phyloP scores from a whole-genome alignment of 2,329 filamentous ascomycete species.

The Aureobasidium sp. region DNA sequence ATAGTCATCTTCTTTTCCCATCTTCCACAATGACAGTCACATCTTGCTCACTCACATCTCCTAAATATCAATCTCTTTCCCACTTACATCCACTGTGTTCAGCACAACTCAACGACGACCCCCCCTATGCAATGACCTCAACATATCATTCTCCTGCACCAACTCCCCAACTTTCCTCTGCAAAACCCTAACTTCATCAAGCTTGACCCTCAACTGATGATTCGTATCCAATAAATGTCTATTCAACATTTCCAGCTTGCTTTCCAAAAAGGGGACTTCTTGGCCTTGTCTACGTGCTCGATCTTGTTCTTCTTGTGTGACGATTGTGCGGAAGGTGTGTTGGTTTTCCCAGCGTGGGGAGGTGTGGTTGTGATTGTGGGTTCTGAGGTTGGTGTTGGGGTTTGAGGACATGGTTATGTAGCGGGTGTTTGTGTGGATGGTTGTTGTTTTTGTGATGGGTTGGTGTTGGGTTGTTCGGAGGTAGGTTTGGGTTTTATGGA shows the following conservation, averaged over 20 bases:
- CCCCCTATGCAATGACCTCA: not conserved
- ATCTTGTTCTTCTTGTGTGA: not conserved
- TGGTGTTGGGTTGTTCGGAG: not conserved
- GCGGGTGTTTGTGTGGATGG: not conserved
- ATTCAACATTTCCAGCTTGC: not conserved
- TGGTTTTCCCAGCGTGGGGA: not conserved
- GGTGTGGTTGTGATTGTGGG: not conserved
- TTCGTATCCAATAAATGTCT: conserved; percentile 8
- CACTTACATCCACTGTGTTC: not conserved
- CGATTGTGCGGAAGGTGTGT: not conserved
- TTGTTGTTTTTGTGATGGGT: not conserved
- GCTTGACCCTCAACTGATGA: not conserved
- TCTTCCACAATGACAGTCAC: not conserved
- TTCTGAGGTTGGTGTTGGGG: too few species aligned
- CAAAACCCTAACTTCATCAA: not conserved
- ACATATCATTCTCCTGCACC: conserved; percentile 8
- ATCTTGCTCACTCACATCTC: not conserved
- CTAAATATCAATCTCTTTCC: not conserved
- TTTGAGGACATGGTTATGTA: not conserved
- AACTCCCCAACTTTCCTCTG: not conserved
- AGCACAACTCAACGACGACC: not conserved
- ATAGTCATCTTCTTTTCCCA: not conserved
- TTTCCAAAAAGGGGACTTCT: not conserved
- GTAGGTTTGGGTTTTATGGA: not conserved
- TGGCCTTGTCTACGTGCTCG: not conserved